Conservation (phyloP, 1,139 yeast species). For the Hansenula sp. region DNA sequence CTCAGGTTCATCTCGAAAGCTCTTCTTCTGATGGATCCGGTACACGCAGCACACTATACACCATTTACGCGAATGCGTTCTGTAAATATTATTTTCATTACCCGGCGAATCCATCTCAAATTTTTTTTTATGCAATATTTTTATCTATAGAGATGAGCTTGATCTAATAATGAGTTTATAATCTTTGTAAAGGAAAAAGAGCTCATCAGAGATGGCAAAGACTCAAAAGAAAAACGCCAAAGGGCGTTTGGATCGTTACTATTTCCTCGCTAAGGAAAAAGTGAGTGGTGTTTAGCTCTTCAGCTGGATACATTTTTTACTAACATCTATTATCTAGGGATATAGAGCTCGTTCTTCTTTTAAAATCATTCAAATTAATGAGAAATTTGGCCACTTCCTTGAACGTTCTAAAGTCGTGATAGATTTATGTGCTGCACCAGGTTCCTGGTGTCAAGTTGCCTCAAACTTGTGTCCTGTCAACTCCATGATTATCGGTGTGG, state of each 20-base stretch:
- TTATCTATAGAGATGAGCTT: slow-evolving; percentile 1
- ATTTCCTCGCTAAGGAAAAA: slow-evolving; percentile 91
- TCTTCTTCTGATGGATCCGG: no score
- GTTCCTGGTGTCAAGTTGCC: slow-evolving; percentile 99
- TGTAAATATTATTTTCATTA: neutral
- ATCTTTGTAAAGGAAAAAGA: neutral
- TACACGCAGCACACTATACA: no score
- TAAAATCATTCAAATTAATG: slow-evolving; percentile 91
- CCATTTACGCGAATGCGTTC: no score
- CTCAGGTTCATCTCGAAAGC: no score
- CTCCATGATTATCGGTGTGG: slow-evolving; percentile 94
- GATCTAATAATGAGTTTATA: neutral
- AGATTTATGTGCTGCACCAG: slow-evolving; percentile 99
- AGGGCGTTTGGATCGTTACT: slow-evolving; percentile 98
- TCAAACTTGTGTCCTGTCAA: slow-evolving; percentile 88
- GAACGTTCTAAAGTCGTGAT: slow-evolving; percentile 96
- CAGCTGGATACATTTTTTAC: neutral
- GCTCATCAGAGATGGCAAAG: slow-evolving; percentile 48
- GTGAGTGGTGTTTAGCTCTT: slow-evolving; percentile 15
- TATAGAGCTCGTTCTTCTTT: slow-evolving; percentile 99
- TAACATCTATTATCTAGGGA: slow-evolving; percentile 40
- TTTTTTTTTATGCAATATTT: neutral
- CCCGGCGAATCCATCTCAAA: neutral
- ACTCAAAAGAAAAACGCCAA: slow-evolving; percentile 95
- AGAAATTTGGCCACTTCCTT: slow-evolving; percentile 90